Percentiles rank a stretch among this genome's conserved stretches.
Conservation (phyloP, 352 stramenopile species). For the Plasmopara viticola region DNA sequence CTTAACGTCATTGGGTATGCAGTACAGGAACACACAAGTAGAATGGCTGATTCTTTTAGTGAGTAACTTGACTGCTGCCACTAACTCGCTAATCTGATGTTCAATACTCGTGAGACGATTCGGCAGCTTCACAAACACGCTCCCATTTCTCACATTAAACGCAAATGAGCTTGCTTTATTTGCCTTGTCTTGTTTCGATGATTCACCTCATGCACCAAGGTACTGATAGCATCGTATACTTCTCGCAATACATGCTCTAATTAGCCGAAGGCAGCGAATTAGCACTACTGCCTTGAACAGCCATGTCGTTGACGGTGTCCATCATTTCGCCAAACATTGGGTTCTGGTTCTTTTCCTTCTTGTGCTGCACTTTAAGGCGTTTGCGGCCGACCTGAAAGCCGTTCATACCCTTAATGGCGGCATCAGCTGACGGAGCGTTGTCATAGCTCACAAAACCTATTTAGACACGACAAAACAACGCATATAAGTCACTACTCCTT, state of each 20-base stretch:
- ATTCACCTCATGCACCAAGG: constrained; percentile 20
- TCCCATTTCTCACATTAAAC: background rate
- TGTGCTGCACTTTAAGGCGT: constrained; percentile 94
- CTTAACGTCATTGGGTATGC: background rate
- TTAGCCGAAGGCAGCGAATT: constrained; percentile 36
- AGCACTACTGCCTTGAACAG: constrained; percentile 23
- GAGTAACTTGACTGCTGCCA: background rate
- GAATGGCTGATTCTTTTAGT: background rate
- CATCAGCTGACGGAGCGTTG: constrained; percentile 85
- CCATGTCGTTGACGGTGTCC: constrained; percentile 44
- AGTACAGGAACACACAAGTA: background rate
- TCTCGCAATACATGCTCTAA: constrained; percentile 20
- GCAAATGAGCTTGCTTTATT: background rate
- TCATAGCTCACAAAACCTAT: constrained; percentile 96
- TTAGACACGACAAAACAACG: constrained; percentile 1
- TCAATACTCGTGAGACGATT: background rate
- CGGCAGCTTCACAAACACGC: background rate
- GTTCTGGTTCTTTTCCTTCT: constrained; percentile 83
- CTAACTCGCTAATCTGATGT: background rate
- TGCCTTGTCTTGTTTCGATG: background rate
- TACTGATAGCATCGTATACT: constrained; percentile 30
- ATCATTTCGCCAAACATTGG: constrained; percentile 69
- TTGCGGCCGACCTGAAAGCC: constrained; percentile 95
- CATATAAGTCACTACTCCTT: background rate
- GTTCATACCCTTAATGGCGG: constrained; percentile 94